These are phyloP conservation scores for Bruguiera hainesii DNA, from an alignment of 441 rosid species.

Conservation along the genomic window DNA sequence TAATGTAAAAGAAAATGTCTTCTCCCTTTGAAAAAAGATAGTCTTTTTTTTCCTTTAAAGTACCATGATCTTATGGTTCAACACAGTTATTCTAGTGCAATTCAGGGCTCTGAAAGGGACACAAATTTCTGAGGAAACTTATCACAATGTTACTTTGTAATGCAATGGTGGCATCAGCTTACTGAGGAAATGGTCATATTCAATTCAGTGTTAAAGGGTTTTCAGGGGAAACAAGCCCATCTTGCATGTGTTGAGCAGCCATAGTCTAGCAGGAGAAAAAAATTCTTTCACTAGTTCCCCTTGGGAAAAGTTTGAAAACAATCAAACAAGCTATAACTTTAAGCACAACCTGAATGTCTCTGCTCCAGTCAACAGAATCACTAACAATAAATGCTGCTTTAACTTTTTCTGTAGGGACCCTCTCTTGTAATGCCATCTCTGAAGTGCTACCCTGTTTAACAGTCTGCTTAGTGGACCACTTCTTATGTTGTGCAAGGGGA, in stretches of 20 bases:
- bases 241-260: background rate
- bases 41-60: too few relatives aligned
- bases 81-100: too few relatives aligned
- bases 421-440: constrained; percentile 20
- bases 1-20: too few relatives aligned
- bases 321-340: constrained; percentile 7
- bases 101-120: background rate
- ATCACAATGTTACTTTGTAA: background rate
- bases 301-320: constrained; percentile 6
- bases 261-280: background rate
- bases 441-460: constrained; percentile 19
- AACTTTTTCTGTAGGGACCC: constrained; percentile 48
- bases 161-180: background rate
- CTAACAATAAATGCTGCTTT: constrained; percentile 82
- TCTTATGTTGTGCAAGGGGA: constrained; percentile 69
- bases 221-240: constrained; percentile 1
- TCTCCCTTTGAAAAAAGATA: too few relatives aligned
- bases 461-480: constrained; percentile 39
- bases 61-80: too few relatives aligned
- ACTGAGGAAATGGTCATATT: background rate
- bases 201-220: background rate
- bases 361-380: constrained; percentile 94
- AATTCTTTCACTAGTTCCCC: background rate
- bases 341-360: constrained; percentile 73
- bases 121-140: background rate